Evolutionary conservation across 2,329 filamentous ascomycete genomes (phyloP).

Genomic region (Ascochyta viciae-villosae): DNA sequence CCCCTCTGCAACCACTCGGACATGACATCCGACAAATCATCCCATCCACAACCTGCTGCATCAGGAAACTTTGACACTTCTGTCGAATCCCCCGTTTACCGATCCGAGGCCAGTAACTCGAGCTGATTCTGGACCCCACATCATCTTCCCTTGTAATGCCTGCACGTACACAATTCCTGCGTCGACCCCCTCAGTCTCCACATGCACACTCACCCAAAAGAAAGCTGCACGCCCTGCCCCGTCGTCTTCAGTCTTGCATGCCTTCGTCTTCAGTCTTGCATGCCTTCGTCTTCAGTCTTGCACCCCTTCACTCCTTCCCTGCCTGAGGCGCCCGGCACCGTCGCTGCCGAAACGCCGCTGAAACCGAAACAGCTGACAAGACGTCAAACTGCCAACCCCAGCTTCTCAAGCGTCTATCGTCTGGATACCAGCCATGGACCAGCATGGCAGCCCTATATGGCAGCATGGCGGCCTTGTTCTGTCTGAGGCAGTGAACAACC

Average conservation of each 20-base stretch:
- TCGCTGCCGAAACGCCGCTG: slow-evolving; percentile 29
- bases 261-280: too few relatives aligned
- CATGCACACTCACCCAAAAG: too few relatives aligned
- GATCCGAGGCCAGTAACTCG: neutral
- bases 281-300: neutral
- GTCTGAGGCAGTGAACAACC: slow-evolving; percentile 13
- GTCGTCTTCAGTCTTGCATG: too few relatives aligned
- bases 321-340: slow-evolving; percentile 24
- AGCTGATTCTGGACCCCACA: neutral
- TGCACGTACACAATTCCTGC: neutral
- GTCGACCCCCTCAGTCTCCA: neutral
- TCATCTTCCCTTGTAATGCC: too few relatives aligned
- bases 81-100: slow-evolving; percentile 1
- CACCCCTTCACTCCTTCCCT: neutral
- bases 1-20: neutral
- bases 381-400: slow-evolving; percentile 14
- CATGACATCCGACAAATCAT: neutral
- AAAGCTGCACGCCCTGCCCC: too few relatives aligned
- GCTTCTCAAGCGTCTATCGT: slow-evolving; percentile 26
- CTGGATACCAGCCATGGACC: slow-evolving; percentile 14
- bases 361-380: slow-evolving; percentile 36
- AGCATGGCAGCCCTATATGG: slow-evolving; percentile 17
- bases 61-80: neutral
- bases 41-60: slow-evolving; percentile 3
- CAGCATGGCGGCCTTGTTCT: slow-evolving; percentile 1